Evolutionary conservation across 306 rosid genomes (phyloP).

Genomic region (Mimosa bimucronata): DNA sequence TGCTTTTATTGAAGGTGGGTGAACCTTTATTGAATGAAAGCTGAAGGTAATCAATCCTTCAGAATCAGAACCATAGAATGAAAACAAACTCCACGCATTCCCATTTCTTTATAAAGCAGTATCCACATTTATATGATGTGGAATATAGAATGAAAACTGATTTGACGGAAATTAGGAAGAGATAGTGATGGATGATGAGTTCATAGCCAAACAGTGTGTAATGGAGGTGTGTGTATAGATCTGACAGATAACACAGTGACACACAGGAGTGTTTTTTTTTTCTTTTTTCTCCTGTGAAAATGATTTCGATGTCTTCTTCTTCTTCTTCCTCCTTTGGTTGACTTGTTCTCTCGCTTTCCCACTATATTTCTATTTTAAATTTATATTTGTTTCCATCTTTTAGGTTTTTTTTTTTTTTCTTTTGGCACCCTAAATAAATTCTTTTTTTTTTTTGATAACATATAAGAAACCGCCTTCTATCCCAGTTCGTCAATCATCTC

Average conservation of each 20-base stretch:
- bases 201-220: conserved; percentile 1
- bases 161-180: conserved; percentile 9
- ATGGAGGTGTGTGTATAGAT: conserved; percentile 32
- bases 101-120: conserved; percentile 10
- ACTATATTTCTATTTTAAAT: neutral
- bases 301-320: conserved; percentile 29
- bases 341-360: neutral
- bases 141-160: neutral
- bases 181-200: neutral
- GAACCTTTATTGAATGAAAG: neutral
- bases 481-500: no score
- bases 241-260: conserved; percentile 34
- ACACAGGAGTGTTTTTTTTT: neutral
- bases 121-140: conserved; percentile 12
- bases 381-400: neutral
- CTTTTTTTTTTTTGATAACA: no score
- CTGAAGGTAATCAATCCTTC: conserved; percentile 1
- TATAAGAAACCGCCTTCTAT: no score
- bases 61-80: conserved; percentile 10
- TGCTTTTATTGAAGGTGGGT: neutral
- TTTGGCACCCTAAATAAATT: conserved; percentile 43
- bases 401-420: neutral
- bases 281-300: no score
- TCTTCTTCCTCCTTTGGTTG: conserved; percentile 12
- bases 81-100: conserved; percentile 30